These are phyloP conservation scores for Schoenoplectus triqueter DNA, from an alignment of 202 grass and related monocot genomes.

Conservation along the genomic window DNA sequence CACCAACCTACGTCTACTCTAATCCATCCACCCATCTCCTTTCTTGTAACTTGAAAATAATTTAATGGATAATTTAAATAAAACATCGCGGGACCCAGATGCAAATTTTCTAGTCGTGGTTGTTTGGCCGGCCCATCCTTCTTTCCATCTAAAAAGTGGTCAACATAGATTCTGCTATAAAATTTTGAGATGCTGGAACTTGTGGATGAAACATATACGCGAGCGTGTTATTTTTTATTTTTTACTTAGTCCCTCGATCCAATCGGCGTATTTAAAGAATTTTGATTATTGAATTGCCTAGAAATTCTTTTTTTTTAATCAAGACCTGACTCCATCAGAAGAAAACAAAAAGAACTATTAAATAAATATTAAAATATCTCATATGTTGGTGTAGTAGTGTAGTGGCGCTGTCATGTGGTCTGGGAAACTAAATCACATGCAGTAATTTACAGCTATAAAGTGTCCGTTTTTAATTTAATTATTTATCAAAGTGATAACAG, in stretches of 20 bases:
- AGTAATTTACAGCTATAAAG: too few relatives aligned
- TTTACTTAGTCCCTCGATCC: neutral
- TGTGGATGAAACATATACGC: neutral
- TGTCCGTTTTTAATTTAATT: too few relatives aligned
- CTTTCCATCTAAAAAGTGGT: neutral
- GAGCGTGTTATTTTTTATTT: conserved; percentile 3
- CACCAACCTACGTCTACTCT: conserved; percentile 17
- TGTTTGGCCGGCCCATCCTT: too few relatives aligned
- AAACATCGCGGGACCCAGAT: neutral
- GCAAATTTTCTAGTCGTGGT: neutral
- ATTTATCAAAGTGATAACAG: too few relatives aligned
- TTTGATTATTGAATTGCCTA: neutral
- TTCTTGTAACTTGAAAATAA: neutral
- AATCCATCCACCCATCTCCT: neutral
- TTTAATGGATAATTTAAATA: neutral
- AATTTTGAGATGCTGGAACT: neutral
- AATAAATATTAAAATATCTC: too few relatives aligned
- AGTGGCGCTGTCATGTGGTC: too few relatives aligned
- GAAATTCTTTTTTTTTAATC: neutral
- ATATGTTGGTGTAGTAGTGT: too few relatives aligned
- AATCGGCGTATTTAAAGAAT: neutral
- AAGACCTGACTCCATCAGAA: neutral
- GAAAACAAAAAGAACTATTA: neutral
- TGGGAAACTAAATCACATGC: too few relatives aligned
- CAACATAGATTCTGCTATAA: neutral